A percentile compares a stretch with the other conserved stretches of the same genome.
Evolutionary conservation across 257 asterid genomes (phyloP).

Genomic region (Solanum arcanum): DNA sequence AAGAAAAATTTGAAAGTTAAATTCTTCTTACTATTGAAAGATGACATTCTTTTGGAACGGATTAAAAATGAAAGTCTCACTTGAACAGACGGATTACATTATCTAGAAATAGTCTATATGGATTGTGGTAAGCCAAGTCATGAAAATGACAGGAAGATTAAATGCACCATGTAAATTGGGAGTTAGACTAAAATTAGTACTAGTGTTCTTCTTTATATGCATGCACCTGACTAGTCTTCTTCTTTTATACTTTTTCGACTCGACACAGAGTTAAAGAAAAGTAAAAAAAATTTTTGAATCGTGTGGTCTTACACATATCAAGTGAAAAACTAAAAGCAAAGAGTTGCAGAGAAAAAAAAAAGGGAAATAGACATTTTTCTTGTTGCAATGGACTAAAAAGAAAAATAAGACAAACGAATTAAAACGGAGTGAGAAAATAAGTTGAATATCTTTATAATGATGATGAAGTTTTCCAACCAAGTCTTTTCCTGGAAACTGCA

Average conservation of each 20-base stretch:
- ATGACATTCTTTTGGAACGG: background rate
- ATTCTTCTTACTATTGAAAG: background rate
- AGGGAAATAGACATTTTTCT: fast-evolving
- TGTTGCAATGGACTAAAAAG: background rate
- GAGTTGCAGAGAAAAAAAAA: background rate
- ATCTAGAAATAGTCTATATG: background rate
- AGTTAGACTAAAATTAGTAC: background rate
- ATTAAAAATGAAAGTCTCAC: background rate
- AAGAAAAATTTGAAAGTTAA: background rate
- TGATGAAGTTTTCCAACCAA: background rate
- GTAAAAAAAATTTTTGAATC: background rate
- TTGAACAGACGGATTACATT: background rate
- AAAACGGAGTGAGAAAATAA: background rate
- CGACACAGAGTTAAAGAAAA: background rate
- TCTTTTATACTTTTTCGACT: background rate
- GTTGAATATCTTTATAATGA: background rate
- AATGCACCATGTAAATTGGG: background rate
- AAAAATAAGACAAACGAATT: background rate
- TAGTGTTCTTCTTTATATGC: background rate
- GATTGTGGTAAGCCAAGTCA: background rate
- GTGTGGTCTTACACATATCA: background rate
- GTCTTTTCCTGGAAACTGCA: background rate
- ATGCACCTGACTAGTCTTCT: background rate
- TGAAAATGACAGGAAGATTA: background rate
- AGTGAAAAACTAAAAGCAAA: background rate